Conservation (phyloP, 768 basidiomycete species). For the Sistotremastrum suecicum region DNA sequence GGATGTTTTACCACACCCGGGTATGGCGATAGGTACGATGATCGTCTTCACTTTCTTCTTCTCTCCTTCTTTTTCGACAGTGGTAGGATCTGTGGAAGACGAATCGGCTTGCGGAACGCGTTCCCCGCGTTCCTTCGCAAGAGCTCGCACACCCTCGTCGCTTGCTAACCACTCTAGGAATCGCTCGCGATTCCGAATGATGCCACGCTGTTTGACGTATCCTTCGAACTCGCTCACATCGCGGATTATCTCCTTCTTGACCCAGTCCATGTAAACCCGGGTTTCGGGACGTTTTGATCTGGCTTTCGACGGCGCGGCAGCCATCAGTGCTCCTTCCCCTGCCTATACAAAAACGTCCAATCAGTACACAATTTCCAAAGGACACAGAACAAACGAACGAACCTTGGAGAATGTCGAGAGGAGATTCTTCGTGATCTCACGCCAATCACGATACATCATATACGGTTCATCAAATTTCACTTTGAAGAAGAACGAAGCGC, state of each 20-base stretch:
- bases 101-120: conserved; percentile 1
- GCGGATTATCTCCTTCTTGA: conserved; percentile 53
- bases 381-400: not conserved
- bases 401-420: conserved; percentile 18
- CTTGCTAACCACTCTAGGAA: conserved; percentile 58
- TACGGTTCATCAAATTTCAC: conserved; percentile 99
- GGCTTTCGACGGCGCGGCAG: conserved; percentile 35
- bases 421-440: conserved; percentile 80
- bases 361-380: not conserved
- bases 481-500: conserved; percentile 95
- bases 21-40: conserved; percentile 79
- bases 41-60: conserved; percentile 51
- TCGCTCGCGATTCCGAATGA: conserved; percentile 67
- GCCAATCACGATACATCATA: conserved; percentile 96
- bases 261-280: conserved; percentile 69
- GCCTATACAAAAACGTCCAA: conserved; percentile 1
- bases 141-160: conserved; percentile 27
- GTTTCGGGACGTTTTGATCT: conserved; percentile 73
- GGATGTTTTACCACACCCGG: conserved; percentile 88
- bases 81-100: not conserved
- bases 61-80: conserved; percentile 6
- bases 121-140: conserved; percentile 15
- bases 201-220: conserved; percentile 63
- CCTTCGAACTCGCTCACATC: conserved; percentile 46
- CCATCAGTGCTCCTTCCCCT: conserved; percentile 17